Conservation (phyloP, 1,284 basidiomycete genomes). For the Crepidotus sp. region DNA sequence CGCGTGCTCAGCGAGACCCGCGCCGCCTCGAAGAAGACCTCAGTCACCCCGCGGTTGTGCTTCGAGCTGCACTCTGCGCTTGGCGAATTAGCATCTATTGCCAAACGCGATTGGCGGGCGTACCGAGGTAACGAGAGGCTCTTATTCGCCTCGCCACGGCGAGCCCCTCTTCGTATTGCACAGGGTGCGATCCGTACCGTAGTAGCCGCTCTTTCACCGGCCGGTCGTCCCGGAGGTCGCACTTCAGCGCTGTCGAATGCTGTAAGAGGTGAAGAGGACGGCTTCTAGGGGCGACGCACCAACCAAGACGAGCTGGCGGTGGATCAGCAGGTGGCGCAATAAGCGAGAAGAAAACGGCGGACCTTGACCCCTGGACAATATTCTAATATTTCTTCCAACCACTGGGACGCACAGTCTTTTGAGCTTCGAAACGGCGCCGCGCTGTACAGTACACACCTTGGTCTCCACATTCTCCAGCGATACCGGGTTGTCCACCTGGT, state of each 20-base stretch:
- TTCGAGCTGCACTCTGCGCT: constrained; percentile 87
- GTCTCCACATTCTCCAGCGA: constrained; percentile 89
- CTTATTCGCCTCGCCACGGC: constrained; percentile 83
- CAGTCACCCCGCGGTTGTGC: constrained; percentile 86
- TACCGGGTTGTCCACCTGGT: constrained; percentile 80
- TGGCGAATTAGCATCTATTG: constrained; percentile 9
- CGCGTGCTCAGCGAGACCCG: constrained; percentile 72
- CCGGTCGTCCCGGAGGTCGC: constrained; percentile 82
- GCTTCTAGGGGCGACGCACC: constrained; percentile 42
- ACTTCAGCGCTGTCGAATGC: constrained; percentile 70
- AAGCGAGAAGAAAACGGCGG: constrained; percentile 19
- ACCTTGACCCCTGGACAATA: constrained; percentile 93
- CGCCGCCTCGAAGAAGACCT: constrained; percentile 87
- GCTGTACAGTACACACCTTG: constrained; percentile 46
- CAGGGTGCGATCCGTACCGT: constrained; percentile 57
- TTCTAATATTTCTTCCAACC: constrained; percentile 83
- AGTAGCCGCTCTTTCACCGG: constrained; percentile 59
- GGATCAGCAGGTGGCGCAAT: neutral
- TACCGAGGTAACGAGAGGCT: constrained; percentile 86
- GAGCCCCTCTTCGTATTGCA: constrained; percentile 87
- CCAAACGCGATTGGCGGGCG: constrained; percentile 27
- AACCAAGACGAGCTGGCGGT: constrained; percentile 68
- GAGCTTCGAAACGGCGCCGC: neutral
- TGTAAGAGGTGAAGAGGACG: constrained; percentile 9
- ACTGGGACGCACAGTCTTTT: constrained; percentile 35